phyloP scores from a whole-genome alignment of 805 yeast species.

The Monosporozyma solicola region DNA sequence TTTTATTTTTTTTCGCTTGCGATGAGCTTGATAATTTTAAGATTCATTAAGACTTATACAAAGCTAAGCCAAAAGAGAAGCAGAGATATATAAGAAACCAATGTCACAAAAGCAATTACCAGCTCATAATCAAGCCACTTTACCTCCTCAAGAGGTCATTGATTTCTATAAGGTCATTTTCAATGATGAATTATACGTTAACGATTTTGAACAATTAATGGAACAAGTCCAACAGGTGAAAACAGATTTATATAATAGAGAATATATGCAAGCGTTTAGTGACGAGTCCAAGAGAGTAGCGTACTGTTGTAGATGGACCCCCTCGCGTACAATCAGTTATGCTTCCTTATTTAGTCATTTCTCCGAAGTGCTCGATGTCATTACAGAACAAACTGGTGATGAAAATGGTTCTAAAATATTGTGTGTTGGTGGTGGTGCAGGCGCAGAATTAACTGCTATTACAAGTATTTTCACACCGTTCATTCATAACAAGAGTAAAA shows the following conservation, averaged over 20 bases:
- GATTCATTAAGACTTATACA: background rate
- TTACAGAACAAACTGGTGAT: slow-evolving; percentile 3
- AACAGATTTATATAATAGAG: slow-evolving; percentile 56
- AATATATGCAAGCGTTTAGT: slow-evolving; percentile 63
- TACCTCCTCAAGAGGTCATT: slow-evolving; percentile 26
- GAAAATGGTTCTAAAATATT: slow-evolving; percentile 33
- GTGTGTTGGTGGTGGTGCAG: slow-evolving; percentile 86
- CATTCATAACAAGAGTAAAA: slow-evolving; percentile 14
- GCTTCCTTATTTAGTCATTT: slow-evolving; percentile 53
- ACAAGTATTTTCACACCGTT: slow-evolving; percentile 45
- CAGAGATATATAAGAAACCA: background rate
- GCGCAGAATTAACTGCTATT: slow-evolving; percentile 63
- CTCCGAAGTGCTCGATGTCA: slow-evolving; percentile 20
- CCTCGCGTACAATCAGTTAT: slow-evolving; percentile 71
- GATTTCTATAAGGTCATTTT: slow-evolving; percentile 26
- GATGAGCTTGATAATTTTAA: background rate
- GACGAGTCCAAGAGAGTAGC: slow-evolving; percentile 57
- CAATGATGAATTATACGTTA: slow-evolving; percentile 18
- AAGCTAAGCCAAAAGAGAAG: background rate
- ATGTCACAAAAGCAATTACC: slow-evolving; percentile 11
- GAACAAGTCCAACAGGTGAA: slow-evolving; percentile 56
- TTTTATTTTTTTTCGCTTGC: background rate
- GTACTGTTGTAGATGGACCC: slow-evolving; percentile 79
- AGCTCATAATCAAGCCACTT: slow-evolving; percentile 14
- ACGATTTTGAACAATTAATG: slow-evolving; percentile 9